Evolutionary conservation across 2,329 filamentous ascomycete species (phyloP), one percentile per base, ranked within the genome.

Genomic region (Neocatenulostroma microsporum): DNA sequence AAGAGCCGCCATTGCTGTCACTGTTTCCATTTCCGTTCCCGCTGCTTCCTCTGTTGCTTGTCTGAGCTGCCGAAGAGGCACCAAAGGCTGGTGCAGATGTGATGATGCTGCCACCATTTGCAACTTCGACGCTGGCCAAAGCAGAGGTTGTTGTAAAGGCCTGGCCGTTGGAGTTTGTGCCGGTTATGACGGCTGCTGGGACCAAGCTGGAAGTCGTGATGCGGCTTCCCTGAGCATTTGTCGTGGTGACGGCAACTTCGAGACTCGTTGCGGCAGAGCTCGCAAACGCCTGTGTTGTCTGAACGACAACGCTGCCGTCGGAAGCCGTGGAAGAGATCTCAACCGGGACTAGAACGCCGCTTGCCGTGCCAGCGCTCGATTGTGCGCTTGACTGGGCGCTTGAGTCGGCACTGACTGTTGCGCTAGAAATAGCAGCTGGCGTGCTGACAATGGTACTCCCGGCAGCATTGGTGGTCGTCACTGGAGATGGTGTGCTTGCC

Each of bases 271-370:
- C 49, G 10, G 54, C 51, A n/a, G 46, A 41, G 5, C 45, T 45
- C 27, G 50, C 56, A 37, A 69, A 59, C 34, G 63, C 60, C 5
- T 56, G 53, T 5, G 59, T 62, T 4, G 65, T 63, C n/a, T 44
- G 23, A 3, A 48, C 44, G n/a, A 57, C 47, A 5, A 61, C 49
- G 34, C 50, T 53, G 41, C 65, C 66, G 19, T 49, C 50, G 20
- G 48, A 47, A 39, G 62, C 46, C 12, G 62, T 67, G 3, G 63
- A 60, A 2, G 62, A 61, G 33, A 62, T 41, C 14, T 55, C 50
- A 17, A 63, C 50, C 8, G 62, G 60, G 7, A 69, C 53, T 21
- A 69, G 45, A 15, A 69, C 51, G 30, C 55, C 57, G 17, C 53
- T 50, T 3, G 32, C 24, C 5, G 40, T 33, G 25, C 27, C 30